A percentile compares a stretch with the other conserved stretches of the same genome.
phyloP scores from a whole-genome alignment of 2,329 filamentous ascomycete genomes.

The Pseudophaeomoniella oleicola region DNA sequence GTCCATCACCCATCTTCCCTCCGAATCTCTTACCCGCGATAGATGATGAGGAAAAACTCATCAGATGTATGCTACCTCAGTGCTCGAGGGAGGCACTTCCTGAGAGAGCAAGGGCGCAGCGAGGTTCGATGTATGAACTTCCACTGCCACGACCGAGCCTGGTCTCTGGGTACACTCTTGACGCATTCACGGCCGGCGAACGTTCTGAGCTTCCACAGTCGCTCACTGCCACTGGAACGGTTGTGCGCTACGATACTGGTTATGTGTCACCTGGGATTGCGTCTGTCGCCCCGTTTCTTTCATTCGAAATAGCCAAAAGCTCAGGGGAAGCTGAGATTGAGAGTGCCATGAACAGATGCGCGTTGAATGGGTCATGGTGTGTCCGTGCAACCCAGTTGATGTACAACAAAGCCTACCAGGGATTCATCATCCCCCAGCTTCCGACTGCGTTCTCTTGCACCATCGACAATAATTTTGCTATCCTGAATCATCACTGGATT shows the following conservation, averaged over 20 bases:
- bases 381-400: conserved; percentile 11
- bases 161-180: conserved; percentile 10
- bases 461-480: conserved; percentile 11
- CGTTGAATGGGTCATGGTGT: conserved; percentile 12
- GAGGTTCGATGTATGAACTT: conserved; percentile 8
- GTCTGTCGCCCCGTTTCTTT: conserved; percentile 10
- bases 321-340: conserved; percentile 8
- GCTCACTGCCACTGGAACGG: conserved; percentile 9
- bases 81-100: conserved; percentile 11
- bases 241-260: conserved; percentile 11
- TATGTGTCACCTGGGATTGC: conserved; percentile 10
- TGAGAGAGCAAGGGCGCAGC: conserved; percentile 6
- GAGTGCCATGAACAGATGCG: conserved; percentile 12
- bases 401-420: conserved; percentile 7
- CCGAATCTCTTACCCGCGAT: conserved; percentile 10
- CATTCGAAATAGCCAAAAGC: conserved; percentile 9
- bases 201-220: conserved; percentile 7
- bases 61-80: conserved; percentile 10
- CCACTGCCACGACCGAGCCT: conserved; percentile 10
- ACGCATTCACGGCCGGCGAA: conserved; percentile 7
- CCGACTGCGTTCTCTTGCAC: conserved; percentile 11
- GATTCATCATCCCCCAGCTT: conserved; percentile 5
- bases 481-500: conserved; percentile 13
- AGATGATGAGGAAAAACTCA: conserved; percentile 7
- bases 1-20: conserved; percentile 11